These are phyloP conservation scores for Lachnellula cervina DNA, from an alignment of 2,329 filamentous ascomycete genomes.

Conservation along the genomic window DNA sequence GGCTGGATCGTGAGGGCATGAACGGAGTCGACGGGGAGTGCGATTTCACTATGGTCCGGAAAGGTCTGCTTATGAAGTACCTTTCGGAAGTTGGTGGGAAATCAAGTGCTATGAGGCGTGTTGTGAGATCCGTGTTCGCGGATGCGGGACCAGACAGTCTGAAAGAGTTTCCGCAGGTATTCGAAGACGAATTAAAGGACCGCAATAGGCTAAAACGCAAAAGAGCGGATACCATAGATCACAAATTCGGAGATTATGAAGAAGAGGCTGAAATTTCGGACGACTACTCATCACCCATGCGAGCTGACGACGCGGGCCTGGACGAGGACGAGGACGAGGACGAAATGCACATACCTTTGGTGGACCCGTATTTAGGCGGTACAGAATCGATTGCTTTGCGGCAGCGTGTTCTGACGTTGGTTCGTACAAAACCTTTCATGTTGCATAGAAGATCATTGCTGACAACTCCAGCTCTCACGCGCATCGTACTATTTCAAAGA, in stretches of 20 bases:
- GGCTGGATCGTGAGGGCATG: slow-evolving; percentile 41
- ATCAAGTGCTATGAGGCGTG: slow-evolving; percentile 41
- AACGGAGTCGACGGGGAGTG: slow-evolving; percentile 23
- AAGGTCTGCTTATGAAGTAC: slow-evolving; percentile 57
- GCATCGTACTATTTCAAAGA: slow-evolving; percentile 36
- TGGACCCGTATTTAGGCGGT: slow-evolving; percentile 24
- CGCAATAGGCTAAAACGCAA: slow-evolving; percentile 46
- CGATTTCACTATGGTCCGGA: slow-evolving; percentile 36
- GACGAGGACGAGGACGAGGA: slow-evolving; percentile 2
- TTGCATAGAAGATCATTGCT: background rate
- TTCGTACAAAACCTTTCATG: slow-evolving; percentile 11
- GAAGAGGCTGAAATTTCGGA: slow-evolving; percentile 42
- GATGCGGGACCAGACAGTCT: slow-evolving; percentile 52
- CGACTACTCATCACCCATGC: slow-evolving; percentile 33
- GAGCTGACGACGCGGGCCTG: slow-evolving; percentile 7
- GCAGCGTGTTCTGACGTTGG: slow-evolving; percentile 26
- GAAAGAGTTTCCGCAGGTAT: slow-evolving; percentile 60
- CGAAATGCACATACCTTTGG: background rate
- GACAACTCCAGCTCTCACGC: slow-evolving; percentile 24
- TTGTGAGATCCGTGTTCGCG: slow-evolving; percentile 64
- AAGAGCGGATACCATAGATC: slow-evolving; percentile 29
- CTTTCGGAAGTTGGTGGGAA: slow-evolving; percentile 35
- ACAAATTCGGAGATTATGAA: slow-evolving; percentile 34
- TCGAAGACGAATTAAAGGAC: slow-evolving; percentile 57
- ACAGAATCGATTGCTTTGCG: slow-evolving; percentile 28